Base-by-base conservation (phyloP, 495 filamentous ascomycete species). In the Pseudotulostoma volvatum region DNA sequence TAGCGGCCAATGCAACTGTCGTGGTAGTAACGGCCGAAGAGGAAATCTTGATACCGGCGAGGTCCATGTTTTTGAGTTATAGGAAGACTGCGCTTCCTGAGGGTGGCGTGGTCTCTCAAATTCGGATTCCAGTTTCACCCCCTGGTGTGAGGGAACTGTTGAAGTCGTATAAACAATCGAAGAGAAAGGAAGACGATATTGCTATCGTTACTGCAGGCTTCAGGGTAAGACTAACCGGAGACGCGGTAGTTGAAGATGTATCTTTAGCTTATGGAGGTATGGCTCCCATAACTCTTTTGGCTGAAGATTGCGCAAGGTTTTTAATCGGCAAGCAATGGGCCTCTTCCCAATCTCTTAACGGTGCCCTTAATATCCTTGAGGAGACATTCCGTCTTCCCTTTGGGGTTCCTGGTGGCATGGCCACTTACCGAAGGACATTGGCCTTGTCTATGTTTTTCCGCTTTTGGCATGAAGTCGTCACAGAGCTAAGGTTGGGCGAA, bases 121-220 rank as follows among this genome's bases (percentile, higher is more conserved):
- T 97, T 23, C 76, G 81, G 11, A 81, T 97, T 35, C 90, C 90
- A 0, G 55, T 77, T 13, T 74, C 81, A 0, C 67, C 73, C 45
- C 79, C 74, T 46, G 75, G 73, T 46, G 78, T 74, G 47, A 76
- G 72, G 17, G 81, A 80, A 47, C 76, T 73, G 44, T 71, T 87
- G 43, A 66, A 72, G 13, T 74, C 88, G 1, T 95, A 93, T 57
- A 96, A 96, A 56, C 88, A 95, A 50, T 75, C 88, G 0, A 96
- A 95, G 66, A 66, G 88, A 37, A 94, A 94, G 48, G 88, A 95
- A 50, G 88, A 94, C 55, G 88, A 96, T 59, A 94, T 94, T 53
- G 88, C 88, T 7, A 94, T 96, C 42, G 88, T 93, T 31, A 95
- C 87, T 41, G 73, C 79, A 5, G 80, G 84, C 3, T 55, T 95